These are phyloP conservation scores for Podospora australis DNA, from an alignment of 495 filamentous ascomycete species.

Conservation along the genomic window DNA sequence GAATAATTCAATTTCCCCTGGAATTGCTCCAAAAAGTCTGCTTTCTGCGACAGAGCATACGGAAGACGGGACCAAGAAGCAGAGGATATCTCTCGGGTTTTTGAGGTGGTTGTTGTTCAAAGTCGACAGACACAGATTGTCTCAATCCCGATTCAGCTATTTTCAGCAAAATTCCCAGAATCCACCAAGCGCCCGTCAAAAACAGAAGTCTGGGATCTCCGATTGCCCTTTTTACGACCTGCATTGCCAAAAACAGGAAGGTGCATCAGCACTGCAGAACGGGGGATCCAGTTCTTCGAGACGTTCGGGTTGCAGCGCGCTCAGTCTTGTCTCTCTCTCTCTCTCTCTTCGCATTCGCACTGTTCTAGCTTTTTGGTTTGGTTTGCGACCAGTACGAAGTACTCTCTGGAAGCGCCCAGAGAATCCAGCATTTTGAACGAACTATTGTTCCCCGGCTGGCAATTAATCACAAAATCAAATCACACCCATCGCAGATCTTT, in stretches of 20 bases:
- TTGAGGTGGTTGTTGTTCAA: too few species aligned
- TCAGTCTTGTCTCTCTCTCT: background rate
- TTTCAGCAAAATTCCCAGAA: slow-evolving; percentile 3
- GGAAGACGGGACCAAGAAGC: background rate
- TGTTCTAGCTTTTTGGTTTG: too few species aligned
- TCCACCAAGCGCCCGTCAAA: slow-evolving; percentile 19
- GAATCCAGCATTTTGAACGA: background rate
- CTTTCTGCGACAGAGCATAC: background rate
- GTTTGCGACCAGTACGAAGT: too few species aligned
- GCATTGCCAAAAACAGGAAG: slow-evolving; percentile 25
- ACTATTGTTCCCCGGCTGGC: slow-evolving; percentile 5
- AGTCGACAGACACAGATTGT: too few species aligned
- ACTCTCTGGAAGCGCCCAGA: slow-evolving; percentile 7
- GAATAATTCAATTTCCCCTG: too few species aligned
- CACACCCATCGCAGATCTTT: slow-evolving; percentile 9
- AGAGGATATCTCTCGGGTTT: too few species aligned
- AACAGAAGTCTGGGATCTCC: slow-evolving; percentile 1
- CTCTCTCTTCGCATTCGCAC: too few species aligned
- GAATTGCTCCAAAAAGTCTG: background rate
- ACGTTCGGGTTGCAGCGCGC: background rate
- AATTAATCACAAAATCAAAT: slow-evolving; percentile 3
- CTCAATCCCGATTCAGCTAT: background rate
- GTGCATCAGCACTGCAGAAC: slow-evolving; percentile 13
- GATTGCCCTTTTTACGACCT: slow-evolving; percentile 13
- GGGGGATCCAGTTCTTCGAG: too few species aligned